These are phyloP conservation scores for Didymella lethalis DNA, from an alignment of 2,329 filamentous ascomycete genomes.

Conservation along the genomic window DNA sequence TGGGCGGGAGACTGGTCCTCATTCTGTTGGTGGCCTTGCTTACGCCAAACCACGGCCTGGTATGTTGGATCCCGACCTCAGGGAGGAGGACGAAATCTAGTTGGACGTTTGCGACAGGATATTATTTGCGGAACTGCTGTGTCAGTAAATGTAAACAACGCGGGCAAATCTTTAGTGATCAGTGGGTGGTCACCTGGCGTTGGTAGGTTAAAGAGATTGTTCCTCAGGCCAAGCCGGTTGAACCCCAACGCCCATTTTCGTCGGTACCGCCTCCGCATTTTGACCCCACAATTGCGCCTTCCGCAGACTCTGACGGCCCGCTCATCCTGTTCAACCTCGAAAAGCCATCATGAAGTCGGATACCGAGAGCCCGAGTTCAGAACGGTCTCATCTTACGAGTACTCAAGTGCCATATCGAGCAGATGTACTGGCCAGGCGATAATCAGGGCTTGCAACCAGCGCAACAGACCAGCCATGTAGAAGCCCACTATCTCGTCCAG, in stretches of 20 bases:
- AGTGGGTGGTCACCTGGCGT: background rate
- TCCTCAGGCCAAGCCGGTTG: constrained; percentile 17
- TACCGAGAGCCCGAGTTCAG: background rate
- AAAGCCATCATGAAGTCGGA: background rate
- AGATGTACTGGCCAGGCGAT: too few species aligned
- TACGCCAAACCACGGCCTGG: background rate
- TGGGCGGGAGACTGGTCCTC: background rate
- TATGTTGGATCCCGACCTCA: background rate
- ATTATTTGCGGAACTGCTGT: background rate
- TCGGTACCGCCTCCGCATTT: constrained; percentile 7
- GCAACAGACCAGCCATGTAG: background rate
- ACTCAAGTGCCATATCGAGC: background rate
- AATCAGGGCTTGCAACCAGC: background rate
- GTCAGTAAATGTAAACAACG: too few species aligned
- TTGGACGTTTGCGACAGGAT: background rate
- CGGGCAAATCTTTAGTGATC: background rate
- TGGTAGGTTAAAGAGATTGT: background rate
- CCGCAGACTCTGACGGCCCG: constrained; percentile 7
- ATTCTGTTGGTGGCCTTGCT: background rate
- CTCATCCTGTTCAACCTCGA: background rate
- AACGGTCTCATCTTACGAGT: background rate
- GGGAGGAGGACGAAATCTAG: background rate
- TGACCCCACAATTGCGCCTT: background rate
- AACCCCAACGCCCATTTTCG: background rate
- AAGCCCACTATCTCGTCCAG: background rate